Base-by-base conservation (phyloP, 768 basidiomycete species). In the Boletus tomentosulus region DNA sequence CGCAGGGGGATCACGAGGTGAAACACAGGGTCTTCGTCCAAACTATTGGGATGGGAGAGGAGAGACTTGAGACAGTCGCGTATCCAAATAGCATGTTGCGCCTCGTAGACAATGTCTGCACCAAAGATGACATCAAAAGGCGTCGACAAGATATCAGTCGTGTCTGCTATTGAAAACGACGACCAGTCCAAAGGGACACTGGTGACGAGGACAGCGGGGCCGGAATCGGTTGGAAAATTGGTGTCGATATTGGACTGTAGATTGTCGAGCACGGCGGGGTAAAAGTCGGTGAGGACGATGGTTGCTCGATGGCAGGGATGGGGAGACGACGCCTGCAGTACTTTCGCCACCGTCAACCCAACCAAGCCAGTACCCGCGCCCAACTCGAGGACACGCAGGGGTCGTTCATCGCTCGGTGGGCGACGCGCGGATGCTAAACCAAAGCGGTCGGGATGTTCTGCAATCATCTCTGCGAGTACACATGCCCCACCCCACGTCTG, bases 401-500 rank as follows among this genome's bases (percentile, higher is more conserved):
- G 51, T 12, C 47, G 53, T 46, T 28, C 19, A 19, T 19, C 19
- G 15, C 22, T 13, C 9, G 4, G 16, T 15, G 37, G 16, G 33
- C 13, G 22, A 16, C 19, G 9, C 5, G 22, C 33, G 15, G 13
- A 24, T 19, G 6, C 24, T 4, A 83, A 63, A 9, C 78, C 79
- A 62, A 86, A 90, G 27, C 57, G 57, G 3, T 58, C 63, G 0
- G 90, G 87, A 30, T 74, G 64, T 28, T 83, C 76, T 3, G 79
- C 79, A 38, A 93, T 81, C 70, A 84, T 78, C 64, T 90, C 86
- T 0, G 90, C 81, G 51, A 95, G 76, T 7, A 94, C 81, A 59
- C 86, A 91, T 3, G 89, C 86, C 10, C 86, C 83, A 4, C 90
- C 91, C 92, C 92, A 95, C 0, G 91, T 94, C 71, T 93, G 92